Evolutionary conservation across 345 rosid genomes (phyloP), one percentile per base, ranked within the genome.

Genomic region (Corchorus olitorius): DNA sequence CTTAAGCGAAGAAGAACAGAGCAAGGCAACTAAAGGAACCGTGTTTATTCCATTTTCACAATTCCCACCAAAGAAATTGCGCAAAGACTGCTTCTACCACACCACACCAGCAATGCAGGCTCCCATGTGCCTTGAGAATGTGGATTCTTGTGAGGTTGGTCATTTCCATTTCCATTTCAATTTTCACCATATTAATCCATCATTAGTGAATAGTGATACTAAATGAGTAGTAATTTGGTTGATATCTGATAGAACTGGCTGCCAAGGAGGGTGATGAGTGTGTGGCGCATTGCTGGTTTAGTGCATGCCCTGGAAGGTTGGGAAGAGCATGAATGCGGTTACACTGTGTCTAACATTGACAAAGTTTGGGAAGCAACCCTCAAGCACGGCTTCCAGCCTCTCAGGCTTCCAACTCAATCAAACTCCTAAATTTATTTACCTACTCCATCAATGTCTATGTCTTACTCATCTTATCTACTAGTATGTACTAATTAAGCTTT

Each of bases 241-340:
- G 33, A 27, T 27, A 27, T 27, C 1, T 34, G 50, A 65, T 83
- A 89, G 90, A 88, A 89, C 58, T 89, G 89, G 93, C 15, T 89
- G 83, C 91, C 91, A 19, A 82, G 90, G 74, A 85, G 91, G 58
- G 91, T 82, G 81, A 85, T 88, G 88, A 89, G 89, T 33, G 86
- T 88, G 45, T 84, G 93, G 84, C 80, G 87, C 2, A 49, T 78
- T 9, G 91, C 85, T 1, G 88, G 89, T 15, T 76, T 89, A 53
- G 76, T 89, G 70, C 93, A 89, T 34, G 89, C 84, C 9, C 37
- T 86, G 14, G 90, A 89, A 76, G 87, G 78, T 54, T 85, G 84
- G 87, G 34, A 72, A 8, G 91, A 82, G 72, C 76, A 88, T 14
- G 91, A 89, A 49, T 88, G 86, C 27, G 90, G 93, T 4, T 27